Evolutionary conservation across 371 early-diverging fungal species (phyloP), one percentile per base, ranked within the genome.

Genomic region (Smittium mucronatum): DNA sequence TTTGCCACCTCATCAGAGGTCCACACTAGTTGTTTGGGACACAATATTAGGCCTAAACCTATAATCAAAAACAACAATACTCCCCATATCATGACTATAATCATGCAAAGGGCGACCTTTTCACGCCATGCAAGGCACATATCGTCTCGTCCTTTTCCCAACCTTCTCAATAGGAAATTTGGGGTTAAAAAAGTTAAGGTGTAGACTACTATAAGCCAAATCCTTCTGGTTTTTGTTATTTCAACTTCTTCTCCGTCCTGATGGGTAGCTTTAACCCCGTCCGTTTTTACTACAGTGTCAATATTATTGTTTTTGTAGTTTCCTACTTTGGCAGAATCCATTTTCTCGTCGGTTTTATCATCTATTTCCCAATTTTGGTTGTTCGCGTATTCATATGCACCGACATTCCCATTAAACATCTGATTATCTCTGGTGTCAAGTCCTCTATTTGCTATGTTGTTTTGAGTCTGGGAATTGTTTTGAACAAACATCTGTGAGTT

Each of bases 81-180:
- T 5, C 81, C 83, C 70, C 89, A 92, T 77, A 93, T 76, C 57
- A 93, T 77, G 33, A 89, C 77, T 66, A 97, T 93, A 65, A 97
- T 74, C 70, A 91, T 77, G 78, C 93, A 94, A 17, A 97, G 83
- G 0, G 95, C 88, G 15, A 96, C 84, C 77, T 97, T 95, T 78
- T 97, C 97, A 58, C 95, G 87, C 97, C 97, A 97, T 0, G 97
- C 97, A 80, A 93, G 85, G 26, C 89, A 88, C n/a, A 91, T 83
- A 73, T 97, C 94, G 36, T 82, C 81, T 17, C 87, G 85, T 69
- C 86, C 85, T 89, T 93, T 91, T 70, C 91, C 91, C 70, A 89
- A 89, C 71, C 76, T 75, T 16, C 69, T 76, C 34, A 77, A 72
- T 8, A 58, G 2, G 36, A 58, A 58, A 31, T 35, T 29, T 1